These are phyloP conservation scores for Amanita pseudoporphyria DNA, from an alignment of 768 basidiomycete species.

Conservation along the genomic window DNA sequence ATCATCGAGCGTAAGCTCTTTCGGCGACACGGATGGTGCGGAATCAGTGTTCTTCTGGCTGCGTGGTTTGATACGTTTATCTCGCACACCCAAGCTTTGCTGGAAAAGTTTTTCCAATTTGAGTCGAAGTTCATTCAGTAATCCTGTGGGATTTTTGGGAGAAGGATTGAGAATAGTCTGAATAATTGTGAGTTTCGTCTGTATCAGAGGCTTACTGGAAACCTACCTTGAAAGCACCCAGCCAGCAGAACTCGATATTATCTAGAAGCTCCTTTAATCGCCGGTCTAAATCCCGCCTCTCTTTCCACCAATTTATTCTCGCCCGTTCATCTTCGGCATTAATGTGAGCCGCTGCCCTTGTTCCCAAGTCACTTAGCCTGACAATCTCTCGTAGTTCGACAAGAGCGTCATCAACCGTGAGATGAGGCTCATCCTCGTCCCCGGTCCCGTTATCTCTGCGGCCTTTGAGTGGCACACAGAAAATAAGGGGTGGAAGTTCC, in stretches of 20 bases:
- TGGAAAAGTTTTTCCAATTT: conserved; percentile 74
- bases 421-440: conserved; percentile 56
- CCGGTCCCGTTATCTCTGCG: conserved; percentile 63
- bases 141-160: conserved; percentile 29
- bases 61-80: conserved; percentile 45
- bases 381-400: conserved; percentile 75
- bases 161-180: conserved; percentile 58
- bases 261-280: conserved; percentile 66
- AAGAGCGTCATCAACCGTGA: conserved; percentile 68
- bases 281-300: conserved; percentile 64
- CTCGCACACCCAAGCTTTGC: conserved; percentile 46
- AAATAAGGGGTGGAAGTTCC: conserved; percentile 52
- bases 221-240: conserved; percentile 92
- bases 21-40: conserved; percentile 24
- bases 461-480: conserved; percentile 84
- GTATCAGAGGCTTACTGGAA: neutral
- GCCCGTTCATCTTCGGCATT: conserved; percentile 58
- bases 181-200: neutral
- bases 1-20: conserved; percentile 55
- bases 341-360: conserved; percentile 62
- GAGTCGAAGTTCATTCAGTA: conserved; percentile 46
- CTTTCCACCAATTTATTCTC: conserved; percentile 79
- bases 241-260: conserved; percentile 93
- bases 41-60: conserved; percentile 24
- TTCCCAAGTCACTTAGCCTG: conserved; percentile 63